Evolutionary conservation across 1,284 basidiomycete genomes (phyloP), one percentile per base, ranked within the genome.

Genomic region (Vanrija sp.): DNA sequence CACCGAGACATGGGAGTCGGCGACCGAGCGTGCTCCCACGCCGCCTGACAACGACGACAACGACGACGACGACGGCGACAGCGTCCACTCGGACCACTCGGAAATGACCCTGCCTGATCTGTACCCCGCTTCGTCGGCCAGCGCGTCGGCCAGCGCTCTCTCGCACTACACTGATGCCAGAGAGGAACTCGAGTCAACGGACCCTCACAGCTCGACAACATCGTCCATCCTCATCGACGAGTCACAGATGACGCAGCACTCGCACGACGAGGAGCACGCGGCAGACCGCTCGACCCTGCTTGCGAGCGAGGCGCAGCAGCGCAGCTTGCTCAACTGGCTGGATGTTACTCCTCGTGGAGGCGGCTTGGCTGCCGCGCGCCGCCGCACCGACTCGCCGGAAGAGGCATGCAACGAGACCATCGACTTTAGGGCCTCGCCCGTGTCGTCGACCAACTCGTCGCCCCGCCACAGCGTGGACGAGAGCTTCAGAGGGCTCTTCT

Each of bases 401-500:
- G 34, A 34, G 34, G 34, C 34, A 21, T 49, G 42, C 2, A 55
- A 29, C 42, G 42, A 43, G 26, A 26, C 42, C 15, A 21, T 46
- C 49, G 14, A 39, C 16, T 49, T 49, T 34, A 34, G 34, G 14
- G 12, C 12, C 15, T 45, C 44, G 6, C n/a, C 25, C 38, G 16
- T 49, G 15, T 61, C 59, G 3, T 57, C 55, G 1, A 53, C 55
- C 25, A 54, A 58, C 42, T 46, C 49, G 2, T 57, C 54, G 6
- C 15, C 54, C 39, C 54, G 54, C 40, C 52, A 48, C 16, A 62
- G 57, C 38, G 19, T 62, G 8, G 61, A 62, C 38, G 61, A 57
- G 29, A 52, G 39, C 39, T 55, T 55, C 23, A 54, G 70, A 59
- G 69, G 67, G 8, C 55, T 75, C 14, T 75, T 75, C 65, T 75